Base-by-base conservation (phyloP, 495 filamentous ascomycete species). In the Aspergillus campestris region DNA sequence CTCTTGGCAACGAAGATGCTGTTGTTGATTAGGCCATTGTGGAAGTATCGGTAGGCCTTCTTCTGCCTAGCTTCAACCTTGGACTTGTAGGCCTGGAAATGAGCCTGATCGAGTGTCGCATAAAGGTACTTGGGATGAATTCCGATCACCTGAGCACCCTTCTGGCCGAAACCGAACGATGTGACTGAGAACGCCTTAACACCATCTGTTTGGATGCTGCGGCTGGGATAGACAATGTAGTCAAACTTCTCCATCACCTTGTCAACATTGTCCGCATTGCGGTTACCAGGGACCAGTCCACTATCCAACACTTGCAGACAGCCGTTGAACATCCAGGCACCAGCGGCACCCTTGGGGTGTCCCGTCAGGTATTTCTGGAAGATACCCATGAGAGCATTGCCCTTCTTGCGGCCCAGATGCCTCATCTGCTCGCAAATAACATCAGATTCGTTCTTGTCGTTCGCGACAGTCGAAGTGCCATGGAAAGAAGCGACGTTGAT, bases 331-430 rank as follows among this genome's bases (percentile, higher is more conserved):
- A 97, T 97, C 91, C 91, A 99, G 36, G 90, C 92, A 66, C 92
- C 92, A 40, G 92, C 92, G 57, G 92, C 91, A 82, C 92, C 92
- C 80, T 99, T 99, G 53, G 92, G 92, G 66, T 99, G 92, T 56
- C 92, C 92, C 11, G 92, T 99, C 33, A 99, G 82, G 64, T 95
- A 97, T 66, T 99, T 99, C 66, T 99, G 92, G 86, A 97, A 99
- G 62, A 99, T 91, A 68, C 92, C 92, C 47, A 97, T 66, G 7
- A 99, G 73, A 27, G 94, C 89, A 62, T 99, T 97, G 56, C 92
- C 92, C 78, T 95, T 95, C 66, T 82, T 80, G 40, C 92, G 85
- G 48, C 94, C 92, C 38, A 99, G 83, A 63, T 99, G 94, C 55
- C 79, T 82, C 67, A 99, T 75, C 71, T 97, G 94, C 66, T 95